Evolutionary conservation across 1,284 basidiomycete species (phyloP).

Genomic region (Austropuccinia psidii): DNA sequence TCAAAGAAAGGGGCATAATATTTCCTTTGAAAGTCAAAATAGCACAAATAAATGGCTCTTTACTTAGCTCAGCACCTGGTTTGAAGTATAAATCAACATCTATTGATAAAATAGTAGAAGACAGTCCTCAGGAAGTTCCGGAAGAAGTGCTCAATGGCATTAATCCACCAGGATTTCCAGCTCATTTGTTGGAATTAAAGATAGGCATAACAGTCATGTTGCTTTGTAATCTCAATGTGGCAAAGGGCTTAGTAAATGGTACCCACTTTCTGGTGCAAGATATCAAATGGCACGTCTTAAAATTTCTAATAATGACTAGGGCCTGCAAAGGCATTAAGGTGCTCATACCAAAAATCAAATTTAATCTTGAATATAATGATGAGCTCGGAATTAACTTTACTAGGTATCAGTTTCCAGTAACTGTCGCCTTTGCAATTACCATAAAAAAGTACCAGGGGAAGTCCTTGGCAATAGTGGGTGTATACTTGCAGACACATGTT

Average conservation of each 20-base stretch:
- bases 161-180: neutral
- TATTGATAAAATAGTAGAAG: neutral
- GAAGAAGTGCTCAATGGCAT: neutral
- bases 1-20: neutral
- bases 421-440: neutral
- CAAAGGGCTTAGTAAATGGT: neutral
- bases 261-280: neutral
- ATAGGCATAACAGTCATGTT: neutral
- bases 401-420: neutral
- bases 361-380: neutral
- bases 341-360: neutral
- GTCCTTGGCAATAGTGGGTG: neutral
- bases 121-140: neutral
- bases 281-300: neutral
- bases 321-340: neutral
- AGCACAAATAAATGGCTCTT: neutral
- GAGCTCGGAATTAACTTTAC: neutral
- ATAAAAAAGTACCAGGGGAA: conserved; percentile 10
- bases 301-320: neutral
- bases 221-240: neutral
- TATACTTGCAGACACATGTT: neutral
- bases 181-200: neutral
- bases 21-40: neutral
- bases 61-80: neutral
- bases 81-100: neutral